phyloP scores from a whole-genome alignment of 345 rosid genomes.

The Lagerstroemia speciosa region DNA sequence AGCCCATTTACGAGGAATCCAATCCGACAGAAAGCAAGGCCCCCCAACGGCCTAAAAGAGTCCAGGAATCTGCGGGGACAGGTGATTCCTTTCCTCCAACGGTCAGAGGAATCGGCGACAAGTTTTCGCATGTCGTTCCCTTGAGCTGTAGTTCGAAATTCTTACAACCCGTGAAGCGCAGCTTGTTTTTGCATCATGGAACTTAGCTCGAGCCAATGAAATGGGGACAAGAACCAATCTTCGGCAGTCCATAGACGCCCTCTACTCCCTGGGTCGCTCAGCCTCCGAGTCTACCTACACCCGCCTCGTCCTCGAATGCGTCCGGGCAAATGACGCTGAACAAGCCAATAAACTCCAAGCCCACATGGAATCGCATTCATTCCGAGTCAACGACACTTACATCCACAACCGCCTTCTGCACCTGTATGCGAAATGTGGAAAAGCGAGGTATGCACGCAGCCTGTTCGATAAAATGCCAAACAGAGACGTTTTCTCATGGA shows the following conservation, averaged over 20 bases:
- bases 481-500: slow-evolving; percentile 47
- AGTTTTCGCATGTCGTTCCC: no score
- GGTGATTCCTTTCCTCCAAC: no score
- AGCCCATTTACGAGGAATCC: no score
- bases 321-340: slow-evolving; percentile 33
- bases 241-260: slow-evolving; percentile 34
- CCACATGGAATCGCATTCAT: slow-evolving; percentile 41
- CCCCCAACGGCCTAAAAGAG: no score
- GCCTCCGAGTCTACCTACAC: slow-evolving; percentile 33
- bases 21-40: no score
- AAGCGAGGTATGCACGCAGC: slow-evolving; percentile 20
- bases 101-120: no score
- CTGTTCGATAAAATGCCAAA: slow-evolving; percentile 51
- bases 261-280: slow-evolving; percentile 20
- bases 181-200: neutral
- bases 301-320: slow-evolving; percentile 37
- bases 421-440: slow-evolving; percentile 30
- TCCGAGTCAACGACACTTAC: slow-evolving; percentile 28
- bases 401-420: slow-evolving; percentile 50
- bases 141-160: no score
- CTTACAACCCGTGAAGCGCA: neutral
- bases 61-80: no score
- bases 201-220: neutral
- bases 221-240: slow-evolving; percentile 32
- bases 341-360: slow-evolving; percentile 40